These are phyloP conservation scores for Gaertneriomyces semiglobifer DNA, from an alignment of 192 early-diverging fungal species.

Conservation along the genomic window DNA sequence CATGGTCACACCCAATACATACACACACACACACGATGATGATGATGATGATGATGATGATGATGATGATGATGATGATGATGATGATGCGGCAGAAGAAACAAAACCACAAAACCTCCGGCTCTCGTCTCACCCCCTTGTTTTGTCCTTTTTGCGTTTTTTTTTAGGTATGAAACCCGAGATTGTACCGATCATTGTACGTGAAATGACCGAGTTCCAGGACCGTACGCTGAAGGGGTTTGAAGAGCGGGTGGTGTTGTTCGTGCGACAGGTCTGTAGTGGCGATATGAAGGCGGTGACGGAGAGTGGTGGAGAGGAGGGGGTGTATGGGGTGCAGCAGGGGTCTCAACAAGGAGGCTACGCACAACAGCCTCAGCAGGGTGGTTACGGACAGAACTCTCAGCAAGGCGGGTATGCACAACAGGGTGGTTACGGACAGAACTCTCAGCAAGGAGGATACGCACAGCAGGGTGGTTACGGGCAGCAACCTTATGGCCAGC, in stretches of 20 bases:
- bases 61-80: too few relatives aligned
- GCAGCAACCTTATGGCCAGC: too few relatives aligned
- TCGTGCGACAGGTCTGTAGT: conserved; percentile 21
- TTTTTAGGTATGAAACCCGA: conserved; percentile 25
- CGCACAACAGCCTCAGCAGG: too few relatives aligned
- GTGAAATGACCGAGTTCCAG: conserved; percentile 22
- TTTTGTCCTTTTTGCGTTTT: background rate
- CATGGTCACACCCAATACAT: conserved; percentile 1
- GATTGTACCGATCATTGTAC: conserved; percentile 10
- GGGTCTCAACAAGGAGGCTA: background rate
- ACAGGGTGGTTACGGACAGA: too few relatives aligned
- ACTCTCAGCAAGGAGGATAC: too few relatives aligned
- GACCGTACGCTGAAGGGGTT: conserved; percentile 4
- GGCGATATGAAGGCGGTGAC: conserved; percentile 24
- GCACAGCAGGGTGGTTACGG: too few relatives aligned
- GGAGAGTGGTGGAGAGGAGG: background rate
- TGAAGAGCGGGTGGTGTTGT: conserved; percentile 18
- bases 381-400: too few relatives aligned
- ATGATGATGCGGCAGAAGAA: too few relatives aligned
- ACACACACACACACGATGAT: too few relatives aligned
- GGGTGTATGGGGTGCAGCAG: background rate
- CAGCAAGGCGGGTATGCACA: too few relatives aligned
- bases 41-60: too few relatives aligned
- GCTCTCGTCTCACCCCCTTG: background rate
- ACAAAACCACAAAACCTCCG: too few relatives aligned